Percentiles rank a stretch among this genome's conserved stretches.
These are phyloP conservation scores for Macrophomina phaseolina DNA, from an alignment of 2,329 filamentous ascomycete genomes.

Conservation along the genomic window DNA sequence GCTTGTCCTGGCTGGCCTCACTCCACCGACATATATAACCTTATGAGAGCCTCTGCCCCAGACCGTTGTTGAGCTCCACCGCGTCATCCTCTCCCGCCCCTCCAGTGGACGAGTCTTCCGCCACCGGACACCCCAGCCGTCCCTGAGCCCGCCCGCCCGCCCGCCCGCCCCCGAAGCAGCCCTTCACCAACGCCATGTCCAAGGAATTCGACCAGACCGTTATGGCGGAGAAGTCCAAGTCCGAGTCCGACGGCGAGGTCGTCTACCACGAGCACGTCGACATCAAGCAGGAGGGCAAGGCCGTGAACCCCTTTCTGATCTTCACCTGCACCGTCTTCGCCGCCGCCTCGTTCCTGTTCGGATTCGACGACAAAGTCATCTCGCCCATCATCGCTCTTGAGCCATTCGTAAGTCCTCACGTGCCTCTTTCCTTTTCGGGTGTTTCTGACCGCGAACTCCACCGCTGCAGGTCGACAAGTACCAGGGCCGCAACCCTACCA, in stretches of 20 bases:
- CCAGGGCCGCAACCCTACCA: conserved; percentile 19
- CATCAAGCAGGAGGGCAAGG: conserved; percentile 16
- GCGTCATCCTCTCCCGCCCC: conserved; percentile 3
- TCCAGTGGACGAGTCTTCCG: neutral
- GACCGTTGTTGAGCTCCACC: neutral
- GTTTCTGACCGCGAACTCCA: neutral
- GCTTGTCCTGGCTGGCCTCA: neutral
- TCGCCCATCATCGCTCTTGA: conserved; percentile 22
- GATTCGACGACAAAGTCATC: conserved; percentile 23
- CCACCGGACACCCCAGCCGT: neutral
- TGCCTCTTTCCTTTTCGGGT: neutral
- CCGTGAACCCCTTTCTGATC: conserved; percentile 13
- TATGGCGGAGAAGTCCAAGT: conserved; percentile 11
- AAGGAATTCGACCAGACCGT: conserved; percentile 3
- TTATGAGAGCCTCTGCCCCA: neutral
- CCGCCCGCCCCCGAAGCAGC: neutral
- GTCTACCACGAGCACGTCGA: conserved; percentile 9
- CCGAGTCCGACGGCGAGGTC: neutral
- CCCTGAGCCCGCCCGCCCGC: neutral
- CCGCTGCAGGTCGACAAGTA: conserved; percentile 11
- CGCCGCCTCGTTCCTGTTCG: conserved; percentile 21
- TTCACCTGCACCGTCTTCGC: conserved; percentile 14
- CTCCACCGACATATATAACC: conserved; percentile 6
- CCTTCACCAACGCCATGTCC: neutral
- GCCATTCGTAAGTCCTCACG: conserved; percentile 16